Evolutionary conservation across 2,329 filamentous ascomycete genomes (phyloP), one percentile per base, ranked within the genome.

Genomic region (Botrytis elliptica): DNA sequence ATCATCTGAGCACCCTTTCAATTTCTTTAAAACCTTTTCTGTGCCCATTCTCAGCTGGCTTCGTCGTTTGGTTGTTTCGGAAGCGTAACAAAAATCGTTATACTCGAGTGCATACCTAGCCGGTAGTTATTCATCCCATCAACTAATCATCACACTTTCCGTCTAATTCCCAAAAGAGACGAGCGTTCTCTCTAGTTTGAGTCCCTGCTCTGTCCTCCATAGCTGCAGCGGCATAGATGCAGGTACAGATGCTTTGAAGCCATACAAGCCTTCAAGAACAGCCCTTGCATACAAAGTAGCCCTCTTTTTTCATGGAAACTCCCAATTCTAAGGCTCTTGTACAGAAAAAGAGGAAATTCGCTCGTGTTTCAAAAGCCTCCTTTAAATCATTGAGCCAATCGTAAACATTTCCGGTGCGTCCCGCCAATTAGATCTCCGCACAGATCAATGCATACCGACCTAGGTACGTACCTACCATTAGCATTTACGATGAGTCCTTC

Each of bases 161-260:
- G 16, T 42, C 25, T 42, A 20, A 5, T 29, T 22, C 40, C n/a
- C 63, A 49, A 46, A 66, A 40, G 33, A 62, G 22, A 52, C 52
- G 4, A 10, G 20, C 16, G 1, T 8, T 18, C 33, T 52, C 42
- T 44, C 33, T 16, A 38, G 12, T 42, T 52, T 25, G 14, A 12
- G 44, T 52, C 44, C 20, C 12, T 38, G 33, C 25, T 18, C 14
- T 55, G 33, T 22, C 14, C 33, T 40, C 33, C 29, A 10, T 25
- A 49, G 12, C 33, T 67, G 44, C 65, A 52, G 46, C 33, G n/a
- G 65, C 25, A 18, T 52, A 52, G 49, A 67, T 67, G 65, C 65
- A 68, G 65, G 65, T 55, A 68, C 65, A n/a, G 36, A n/a, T 52
- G 60, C 36, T 40, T 63, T 42, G 25, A 25, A 63, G 22, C 52